Conservation (phyloP, 1,139 yeast species). For the Protomyces arabidopsidicola region DNA sequence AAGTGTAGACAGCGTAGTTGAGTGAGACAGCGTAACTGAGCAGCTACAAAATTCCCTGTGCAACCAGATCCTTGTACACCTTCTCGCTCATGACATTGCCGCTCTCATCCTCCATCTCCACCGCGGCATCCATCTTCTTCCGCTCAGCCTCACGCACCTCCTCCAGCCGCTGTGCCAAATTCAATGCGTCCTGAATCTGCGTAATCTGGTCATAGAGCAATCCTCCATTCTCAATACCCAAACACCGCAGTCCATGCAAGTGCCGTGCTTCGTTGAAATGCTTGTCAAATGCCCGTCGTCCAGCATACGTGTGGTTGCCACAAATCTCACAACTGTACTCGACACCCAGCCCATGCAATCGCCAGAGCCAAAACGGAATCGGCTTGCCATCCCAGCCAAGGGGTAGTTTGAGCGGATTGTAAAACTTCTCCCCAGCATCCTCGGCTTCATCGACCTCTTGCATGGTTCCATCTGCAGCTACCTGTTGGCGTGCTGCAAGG, state of each 20-base stretch:
- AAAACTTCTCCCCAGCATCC: conserved; percentile 34
- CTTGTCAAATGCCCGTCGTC: conserved; percentile 63
- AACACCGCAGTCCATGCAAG: conserved; percentile 62
- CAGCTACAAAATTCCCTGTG: conserved; percentile 67
- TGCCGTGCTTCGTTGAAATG: conserved; percentile 74
- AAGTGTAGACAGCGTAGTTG: too few relatives aligned
- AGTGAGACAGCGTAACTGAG: conserved; percentile 9
- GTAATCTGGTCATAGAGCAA: conserved; percentile 59
- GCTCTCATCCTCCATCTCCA: conserved; percentile 84
- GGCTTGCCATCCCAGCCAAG: conserved; percentile 87
- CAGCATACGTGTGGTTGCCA: conserved; percentile 68
- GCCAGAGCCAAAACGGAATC: conserved; percentile 89
- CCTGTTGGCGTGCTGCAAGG: conserved; percentile 30
- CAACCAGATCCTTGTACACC: conserved; percentile 76
- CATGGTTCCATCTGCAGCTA: background rate
- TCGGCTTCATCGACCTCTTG: conserved; percentile 35
- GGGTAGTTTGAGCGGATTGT: conserved; percentile 59
- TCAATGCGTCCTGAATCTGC: conserved; percentile 61
- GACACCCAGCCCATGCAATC: conserved; percentile 76
- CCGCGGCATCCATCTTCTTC: conserved; percentile 51
- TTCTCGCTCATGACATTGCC: conserved; percentile 87
- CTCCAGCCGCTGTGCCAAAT: conserved; percentile 50
- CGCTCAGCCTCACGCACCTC: conserved; percentile 44
- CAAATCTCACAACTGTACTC: conserved; percentile 80
- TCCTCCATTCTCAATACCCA: conserved; percentile 58